Conservation (phyloP, 2,329 filamentous ascomycete species). For the Monosporascus cannonballus region DNA sequence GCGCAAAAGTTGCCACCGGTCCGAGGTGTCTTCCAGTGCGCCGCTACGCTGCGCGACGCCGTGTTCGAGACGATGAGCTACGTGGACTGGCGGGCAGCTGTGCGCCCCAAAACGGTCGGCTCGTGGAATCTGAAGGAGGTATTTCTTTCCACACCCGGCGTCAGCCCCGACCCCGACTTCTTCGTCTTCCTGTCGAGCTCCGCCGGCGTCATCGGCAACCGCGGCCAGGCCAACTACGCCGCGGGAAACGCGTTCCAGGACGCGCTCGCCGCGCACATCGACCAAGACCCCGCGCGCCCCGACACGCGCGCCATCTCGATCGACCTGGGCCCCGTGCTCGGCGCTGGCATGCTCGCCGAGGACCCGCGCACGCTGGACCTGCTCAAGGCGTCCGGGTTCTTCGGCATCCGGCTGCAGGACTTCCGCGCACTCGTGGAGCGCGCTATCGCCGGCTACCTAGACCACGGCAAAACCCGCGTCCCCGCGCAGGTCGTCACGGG, state of each 20-base stretch:
- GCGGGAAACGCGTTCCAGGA: conserved; percentile 48
- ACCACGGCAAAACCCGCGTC: conserved; percentile 17
- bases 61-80: conserved; percentile 16
- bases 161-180: conserved; percentile 24
- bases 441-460: conserved; percentile 35
- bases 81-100: conserved; percentile 34
- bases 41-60: conserved; percentile 26
- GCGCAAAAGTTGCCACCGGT: conserved; percentile 30
- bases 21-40: conserved; percentile 30
- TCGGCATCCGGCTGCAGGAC: conserved; percentile 45
- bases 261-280: conserved; percentile 34
- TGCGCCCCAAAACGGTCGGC: conserved; percentile 44
- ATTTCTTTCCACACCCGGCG: conserved; percentile 6
- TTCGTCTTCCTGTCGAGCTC: conserved; percentile 52
- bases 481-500: conserved; percentile 46
- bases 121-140: conserved; percentile 42
- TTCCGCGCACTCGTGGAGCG: conserved; percentile 41
- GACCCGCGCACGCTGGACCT: conserved; percentile 40
- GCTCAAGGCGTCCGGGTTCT: conserved; percentile 46
- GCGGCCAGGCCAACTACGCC: conserved; percentile 53
- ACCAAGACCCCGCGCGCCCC: conserved; percentile 14
- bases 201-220: conserved; percentile 49
- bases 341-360: conserved; percentile 48
- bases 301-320: conserved; percentile 38
- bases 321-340: conserved; percentile 46